phyloP scores from a whole-genome alignment of 805 yeast species.

The Hanseniaspora meyeri region DNA sequence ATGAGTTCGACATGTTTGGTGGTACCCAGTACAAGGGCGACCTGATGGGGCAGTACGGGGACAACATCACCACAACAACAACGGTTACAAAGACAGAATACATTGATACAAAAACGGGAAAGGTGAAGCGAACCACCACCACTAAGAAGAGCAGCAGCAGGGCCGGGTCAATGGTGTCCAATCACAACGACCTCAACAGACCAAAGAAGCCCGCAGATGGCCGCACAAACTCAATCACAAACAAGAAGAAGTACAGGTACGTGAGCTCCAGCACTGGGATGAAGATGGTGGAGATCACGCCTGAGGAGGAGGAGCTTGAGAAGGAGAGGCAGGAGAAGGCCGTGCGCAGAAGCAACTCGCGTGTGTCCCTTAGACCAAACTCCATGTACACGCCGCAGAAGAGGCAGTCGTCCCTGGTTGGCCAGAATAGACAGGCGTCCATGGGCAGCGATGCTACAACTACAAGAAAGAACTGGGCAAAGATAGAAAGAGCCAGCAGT shows the following conservation, averaged over 20 bases:
- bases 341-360: conserved; percentile 15
- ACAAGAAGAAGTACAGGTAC: conserved; percentile 48
- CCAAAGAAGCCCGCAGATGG: too few relatives aligned
- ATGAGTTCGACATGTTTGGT: conserved; percentile 27
- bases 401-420: neutral
- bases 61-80: conserved; percentile 13
- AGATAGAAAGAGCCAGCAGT: conserved; percentile 8
- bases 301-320: conserved; percentile 18
- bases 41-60: conserved; percentile 21
- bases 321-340: conserved; percentile 11
- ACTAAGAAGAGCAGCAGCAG: conserved; percentile 17
- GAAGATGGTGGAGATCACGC: conserved; percentile 57
- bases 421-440: neutral
- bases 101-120: conserved; percentile 1
- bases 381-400: neutral
- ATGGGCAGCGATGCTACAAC: neutral
- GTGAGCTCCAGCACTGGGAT: conserved; percentile 37
- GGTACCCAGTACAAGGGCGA: conserved; percentile 24
- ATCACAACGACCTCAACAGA: too few relatives aligned
- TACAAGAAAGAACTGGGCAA: neutral
- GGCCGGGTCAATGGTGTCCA: conserved; percentile 12
- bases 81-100: conserved; percentile 7
- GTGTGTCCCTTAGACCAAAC: neutral
- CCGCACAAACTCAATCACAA: conserved; percentile 20
- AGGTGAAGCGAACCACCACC: conserved; percentile 5